Percentiles rank a stretch among this genome's conserved stretches.
phyloP scores from a whole-genome alignment of 108 stramenopile species.

The Bacterosira constricta region DNA sequence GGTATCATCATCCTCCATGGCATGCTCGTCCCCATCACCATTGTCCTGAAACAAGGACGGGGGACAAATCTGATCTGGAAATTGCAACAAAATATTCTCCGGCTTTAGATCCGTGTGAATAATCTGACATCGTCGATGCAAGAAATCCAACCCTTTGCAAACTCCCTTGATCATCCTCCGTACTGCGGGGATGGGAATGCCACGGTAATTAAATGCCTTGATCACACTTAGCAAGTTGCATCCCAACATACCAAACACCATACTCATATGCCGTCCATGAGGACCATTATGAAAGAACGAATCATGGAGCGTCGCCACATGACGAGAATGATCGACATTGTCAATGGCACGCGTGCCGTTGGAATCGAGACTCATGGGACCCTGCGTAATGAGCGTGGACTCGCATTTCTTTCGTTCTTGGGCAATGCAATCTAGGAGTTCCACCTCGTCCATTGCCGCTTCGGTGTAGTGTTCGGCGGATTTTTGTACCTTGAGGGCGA shows the following conservation, averaged over 20 bases:
- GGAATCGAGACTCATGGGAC: slow-evolving; percentile 45
- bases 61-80: slow-evolving; percentile 52
- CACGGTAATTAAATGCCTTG: slow-evolving; percentile 92
- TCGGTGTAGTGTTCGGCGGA: slow-evolving; percentile 97
- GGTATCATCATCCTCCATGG: slow-evolving; percentile 22
- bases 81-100: slow-evolving; percentile 93
- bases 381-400: slow-evolving; percentile 39
- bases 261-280: slow-evolving; percentile 96
- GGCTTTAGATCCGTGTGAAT: slow-evolving; percentile 99
- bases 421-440: slow-evolving; percentile 87
- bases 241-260: slow-evolving; percentile 98
- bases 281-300: slow-evolving; percentile 96
- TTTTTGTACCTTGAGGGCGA: slow-evolving; percentile 97
- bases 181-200: slow-evolving; percentile 92
- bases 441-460: slow-evolving; percentile 97
- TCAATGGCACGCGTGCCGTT: slow-evolving; percentile 53
- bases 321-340: slow-evolving; percentile 70
- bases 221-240: slow-evolving; percentile 96
- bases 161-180: slow-evolving; percentile 90
- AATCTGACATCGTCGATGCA: slow-evolving; percentile 93
- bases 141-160: slow-evolving; percentile 92
- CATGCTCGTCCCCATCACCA: slow-evolving; percentile 32
- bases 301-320: slow-evolving; percentile 91
- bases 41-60: slow-evolving; percentile 12
- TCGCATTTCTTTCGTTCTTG: slow-evolving; percentile 70